Percentiles rank a stretch among this genome's conserved stretches.
These are phyloP conservation scores for Aspergillus fructus DNA, from an alignment of 2,329 filamentous ascomycete genomes.

Conservation along the genomic window DNA sequence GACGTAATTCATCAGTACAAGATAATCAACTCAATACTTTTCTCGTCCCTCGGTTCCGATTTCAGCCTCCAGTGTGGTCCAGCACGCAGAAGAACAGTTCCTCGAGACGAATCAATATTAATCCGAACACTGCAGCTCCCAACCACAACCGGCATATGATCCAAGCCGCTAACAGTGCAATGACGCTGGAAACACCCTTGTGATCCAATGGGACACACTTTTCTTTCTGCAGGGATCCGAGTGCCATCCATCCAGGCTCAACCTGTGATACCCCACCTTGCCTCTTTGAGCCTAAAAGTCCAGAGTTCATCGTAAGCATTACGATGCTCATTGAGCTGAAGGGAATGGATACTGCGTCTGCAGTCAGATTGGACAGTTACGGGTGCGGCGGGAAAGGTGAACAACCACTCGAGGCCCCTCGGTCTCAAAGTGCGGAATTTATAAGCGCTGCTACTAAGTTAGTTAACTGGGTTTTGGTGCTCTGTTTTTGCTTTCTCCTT, in stretches of 20 bases:
- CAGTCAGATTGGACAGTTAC: background rate
- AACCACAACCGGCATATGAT: background rate
- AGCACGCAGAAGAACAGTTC: background rate
- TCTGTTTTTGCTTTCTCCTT: background rate
- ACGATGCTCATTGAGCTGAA: background rate
- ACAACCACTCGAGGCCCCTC: background rate
- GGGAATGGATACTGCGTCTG: background rate
- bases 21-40: no score
- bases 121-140: background rate
- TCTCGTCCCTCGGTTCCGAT: no score
- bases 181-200: slow-evolving; percentile 12
- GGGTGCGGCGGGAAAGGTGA: background rate
- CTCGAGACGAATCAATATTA: background rate
- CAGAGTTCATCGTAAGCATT: background rate
- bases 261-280: slow-evolving; percentile 13
- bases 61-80: no score
- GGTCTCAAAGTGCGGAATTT: background rate
- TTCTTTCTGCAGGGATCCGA: slow-evolving; percentile 10
- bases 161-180: slow-evolving; percentile 12
- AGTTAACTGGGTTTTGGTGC: background rate
- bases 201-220: slow-evolving; percentile 7
- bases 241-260: slow-evolving; percentile 14
- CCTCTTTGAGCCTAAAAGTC: background rate
- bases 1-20: no score
- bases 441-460: background rate